Base-by-base conservation (phyloP, 805 yeast species). In the Candida dendrica region DNA sequence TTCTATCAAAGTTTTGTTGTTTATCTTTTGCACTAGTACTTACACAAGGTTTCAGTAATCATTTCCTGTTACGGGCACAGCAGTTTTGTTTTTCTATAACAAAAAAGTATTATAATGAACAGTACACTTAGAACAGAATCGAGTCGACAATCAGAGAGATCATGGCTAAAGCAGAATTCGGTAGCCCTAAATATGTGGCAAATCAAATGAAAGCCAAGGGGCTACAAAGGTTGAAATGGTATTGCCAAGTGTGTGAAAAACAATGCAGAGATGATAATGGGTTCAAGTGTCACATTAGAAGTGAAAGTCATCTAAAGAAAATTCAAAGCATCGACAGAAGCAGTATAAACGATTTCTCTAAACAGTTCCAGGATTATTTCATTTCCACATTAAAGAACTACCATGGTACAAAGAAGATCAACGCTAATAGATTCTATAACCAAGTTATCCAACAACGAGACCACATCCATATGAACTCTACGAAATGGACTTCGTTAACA, bases 181-280 rank as follows among this genome's bases (percentile, higher is more conserved):
- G 84, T 7, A 71, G 81, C 10, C 80, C 95, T 29, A 84, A 84
- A 57, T 77, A 76, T 59, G 66, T 83, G 39, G 73, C 91, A 26
- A 87, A 85, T 53, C 79, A 82, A 59, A 73, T 86, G 72, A 86
- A 85, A 63, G 78, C 87, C 20, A 70, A 76, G 38, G 98, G 98
- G 2, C 77, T 90, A 20, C 97, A 90, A 62, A 81, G 85, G 55
- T 74, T 93, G 40, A 72, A 78, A 46, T 91, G 78, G 72, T 95
- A 89, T 62, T 93, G 99, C 61, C 98, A 84, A 59, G 72, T 87
- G 3, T 93, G 99, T 56, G 77, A 74, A 57, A 88, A 91, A 55
- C 99, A 93, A 64, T 90, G 98, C 59, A 68, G 97, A 42, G 99
- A 95, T 59, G 95, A 85, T 47, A 91, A 93, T 63, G 99, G 98